These are phyloP conservation scores for Poa pratensis DNA, from an alignment of 176 grass and related monocot genomes.

Conservation along the genomic window DNA sequence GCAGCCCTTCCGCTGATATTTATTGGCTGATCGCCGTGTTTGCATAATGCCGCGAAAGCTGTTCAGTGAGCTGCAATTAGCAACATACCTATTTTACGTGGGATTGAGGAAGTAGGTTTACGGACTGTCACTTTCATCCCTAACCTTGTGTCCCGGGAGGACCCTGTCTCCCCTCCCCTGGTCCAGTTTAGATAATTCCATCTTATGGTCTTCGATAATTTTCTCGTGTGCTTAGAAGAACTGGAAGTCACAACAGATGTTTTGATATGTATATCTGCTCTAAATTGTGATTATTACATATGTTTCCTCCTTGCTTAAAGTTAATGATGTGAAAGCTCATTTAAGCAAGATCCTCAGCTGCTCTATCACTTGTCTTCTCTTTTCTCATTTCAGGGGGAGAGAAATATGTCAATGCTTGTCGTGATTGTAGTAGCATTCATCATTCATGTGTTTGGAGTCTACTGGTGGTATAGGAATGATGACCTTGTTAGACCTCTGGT, in stretches of 20 bases:
- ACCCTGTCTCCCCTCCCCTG: not conserved
- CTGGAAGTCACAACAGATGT: not conserved
- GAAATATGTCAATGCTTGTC: constrained; percentile 78
- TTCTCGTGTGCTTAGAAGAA: not conserved
- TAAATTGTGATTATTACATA: not conserved
- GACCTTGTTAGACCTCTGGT: constrained; percentile 82
- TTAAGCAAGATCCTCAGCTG: not conserved
- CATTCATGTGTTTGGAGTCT: constrained; percentile 86
- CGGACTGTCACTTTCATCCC: not conserved
- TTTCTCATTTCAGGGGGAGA: constrained; percentile 70
- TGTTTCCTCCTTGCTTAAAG: not conserved
- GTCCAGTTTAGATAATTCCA: not conserved
- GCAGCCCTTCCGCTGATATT: not conserved
- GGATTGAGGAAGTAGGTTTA: not conserved
- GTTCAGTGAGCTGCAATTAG: not conserved
- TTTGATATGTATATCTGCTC: not conserved
- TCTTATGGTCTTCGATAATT: not conserved
- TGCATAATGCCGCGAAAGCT: not conserved
- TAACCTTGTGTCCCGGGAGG: not conserved
- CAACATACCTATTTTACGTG: not conserved
- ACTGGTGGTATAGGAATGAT: constrained; percentile 92
- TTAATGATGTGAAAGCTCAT: not conserved
- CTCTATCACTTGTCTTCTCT: constrained; percentile 24
- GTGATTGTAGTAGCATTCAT: constrained; percentile 81
- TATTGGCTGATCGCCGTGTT: not conserved